Evolutionary conservation across 2,329 filamentous ascomycete genomes (phyloP).

Genomic region (Cryphonectria naterciae): DNA sequence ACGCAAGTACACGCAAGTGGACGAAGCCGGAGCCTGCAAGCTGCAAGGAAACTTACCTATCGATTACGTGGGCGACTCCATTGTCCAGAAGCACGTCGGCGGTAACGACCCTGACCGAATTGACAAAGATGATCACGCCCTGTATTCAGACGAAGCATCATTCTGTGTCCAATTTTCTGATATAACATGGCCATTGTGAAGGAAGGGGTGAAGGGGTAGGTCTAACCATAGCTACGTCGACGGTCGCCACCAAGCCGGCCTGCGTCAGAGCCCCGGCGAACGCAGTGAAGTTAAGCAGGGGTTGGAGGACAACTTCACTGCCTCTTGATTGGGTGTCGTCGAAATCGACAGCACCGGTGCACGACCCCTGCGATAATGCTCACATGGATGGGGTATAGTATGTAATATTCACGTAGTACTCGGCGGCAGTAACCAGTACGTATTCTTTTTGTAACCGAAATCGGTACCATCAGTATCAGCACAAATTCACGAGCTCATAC

Average conservation of each 20-base stretch:
- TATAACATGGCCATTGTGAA: not conserved
- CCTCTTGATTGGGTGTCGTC: not conserved
- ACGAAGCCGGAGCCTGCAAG: not conserved
- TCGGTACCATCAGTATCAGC: too few relatives aligned
- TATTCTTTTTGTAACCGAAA: too few relatives aligned
- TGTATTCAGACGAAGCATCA: not conserved
- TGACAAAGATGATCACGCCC: conserved; percentile 63
- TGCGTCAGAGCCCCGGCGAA: not conserved
- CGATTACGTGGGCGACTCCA: conserved; percentile 62
- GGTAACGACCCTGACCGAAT: conserved; percentile 57
- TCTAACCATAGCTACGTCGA: not conserved
- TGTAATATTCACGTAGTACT: too few relatives aligned
- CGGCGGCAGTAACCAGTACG: too few relatives aligned
- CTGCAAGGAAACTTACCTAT: conserved; percentile 39
- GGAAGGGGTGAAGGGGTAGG: not conserved
- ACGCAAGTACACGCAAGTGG: not conserved
- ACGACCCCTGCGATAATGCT: not conserved
- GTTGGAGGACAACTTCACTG: not conserved
- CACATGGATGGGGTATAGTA: not conserved
- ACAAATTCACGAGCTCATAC: not conserved
- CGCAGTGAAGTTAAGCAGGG: not conserved
- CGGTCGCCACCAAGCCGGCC: not conserved
- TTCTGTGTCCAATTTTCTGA: not conserved
- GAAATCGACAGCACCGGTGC: not conserved
- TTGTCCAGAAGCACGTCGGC: conserved; percentile 60